These are phyloP conservation scores for Microdochium nivale DNA, from an alignment of 2,329 filamentous ascomycete genomes.

Conservation along the genomic window DNA sequence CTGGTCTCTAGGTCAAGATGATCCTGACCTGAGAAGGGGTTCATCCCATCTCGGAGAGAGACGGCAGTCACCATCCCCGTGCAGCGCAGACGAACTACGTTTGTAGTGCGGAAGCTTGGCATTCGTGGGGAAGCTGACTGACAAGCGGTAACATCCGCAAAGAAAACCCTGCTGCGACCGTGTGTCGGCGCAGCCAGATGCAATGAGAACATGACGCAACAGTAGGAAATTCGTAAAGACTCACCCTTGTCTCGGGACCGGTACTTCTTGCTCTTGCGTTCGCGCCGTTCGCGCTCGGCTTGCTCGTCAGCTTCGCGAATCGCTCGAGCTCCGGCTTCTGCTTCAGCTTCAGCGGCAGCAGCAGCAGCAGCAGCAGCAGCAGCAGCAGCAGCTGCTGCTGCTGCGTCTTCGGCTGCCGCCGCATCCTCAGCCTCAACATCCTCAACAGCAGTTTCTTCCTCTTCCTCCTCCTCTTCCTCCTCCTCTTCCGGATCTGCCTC, in stretches of 20 bases:
- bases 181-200: not conserved
- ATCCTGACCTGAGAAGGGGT: not conserved
- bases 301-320: conserved; percentile 17
- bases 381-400: too few relatives aligned
- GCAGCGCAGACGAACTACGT: not conserved
- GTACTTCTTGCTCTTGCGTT: conserved; percentile 30
- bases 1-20: not conserved
- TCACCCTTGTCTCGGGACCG: not conserved
- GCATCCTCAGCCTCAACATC: conserved; percentile 11
- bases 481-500: not conserved
- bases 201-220: not conserved
- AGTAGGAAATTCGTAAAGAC: not conserved
- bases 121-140: not conserved
- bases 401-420: conserved; percentile 15
- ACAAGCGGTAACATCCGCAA: not conserved
- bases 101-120: conserved; percentile 11
- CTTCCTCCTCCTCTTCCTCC: conserved; percentile 11
- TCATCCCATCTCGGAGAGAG: not conserved
- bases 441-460: conserved; percentile 8
- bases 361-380: conserved; percentile 8
- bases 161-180: not conserved
- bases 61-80: not conserved
- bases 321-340: conserved; percentile 18
- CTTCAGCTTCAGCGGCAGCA: not conserved
- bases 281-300: conserved; percentile 16